Evolutionary conservation across 2,329 filamentous ascomycete genomes (phyloP), one percentile per base, ranked within the genome.

Genomic region (Dryadomyces quercivorus): DNA sequence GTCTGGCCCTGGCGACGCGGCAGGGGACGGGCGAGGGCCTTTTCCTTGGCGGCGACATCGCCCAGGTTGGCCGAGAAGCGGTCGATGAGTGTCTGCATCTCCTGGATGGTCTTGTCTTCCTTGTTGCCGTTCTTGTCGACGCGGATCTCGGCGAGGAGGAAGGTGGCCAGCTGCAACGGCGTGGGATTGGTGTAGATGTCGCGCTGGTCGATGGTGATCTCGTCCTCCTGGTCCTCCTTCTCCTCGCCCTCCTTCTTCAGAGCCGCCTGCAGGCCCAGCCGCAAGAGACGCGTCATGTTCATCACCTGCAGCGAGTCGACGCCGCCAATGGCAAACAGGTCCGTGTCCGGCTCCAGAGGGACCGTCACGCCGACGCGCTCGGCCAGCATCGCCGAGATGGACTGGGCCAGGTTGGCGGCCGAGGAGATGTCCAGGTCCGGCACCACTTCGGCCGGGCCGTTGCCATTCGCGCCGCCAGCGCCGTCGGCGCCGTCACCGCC

Each of bases 231-330:
- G 51, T 71, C 66, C 3, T 18, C 15, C 7, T 6, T 63, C 15
- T 31, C 26, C 12, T 12, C 36, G 12, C 12, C 4, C 36, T 12
- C 36, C 10, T 18, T 55, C 36, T 61, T 53, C 0, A 66, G 66
- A 0, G 64, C 61, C 0, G 65, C 63, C 34, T 66, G 61, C 1
- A 72, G 56, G 2, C 67, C 66, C 2, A 60, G 57, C 9, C 63
- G 63, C 10, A 76, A 61, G 51, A 74, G 59, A 50, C 65, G 59
- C 42, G 66, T 62, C 54, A 69, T 60, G 45, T 63, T 64, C 50
- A 71, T 72, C 7, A 72, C 68, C 51, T 72, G 66, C 58, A 73
- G 61, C 2, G 71, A 72, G 52, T 73, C 68, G 52, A 73, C 62
- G 15, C 69, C 72, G 0, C 62, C 65, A 0, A 62, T 65, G 0